Evolutionary conservation across 148 eudicot species (phyloP), one percentile per base, ranked within the genome.

Genomic region (Spergularia marina): DNA sequence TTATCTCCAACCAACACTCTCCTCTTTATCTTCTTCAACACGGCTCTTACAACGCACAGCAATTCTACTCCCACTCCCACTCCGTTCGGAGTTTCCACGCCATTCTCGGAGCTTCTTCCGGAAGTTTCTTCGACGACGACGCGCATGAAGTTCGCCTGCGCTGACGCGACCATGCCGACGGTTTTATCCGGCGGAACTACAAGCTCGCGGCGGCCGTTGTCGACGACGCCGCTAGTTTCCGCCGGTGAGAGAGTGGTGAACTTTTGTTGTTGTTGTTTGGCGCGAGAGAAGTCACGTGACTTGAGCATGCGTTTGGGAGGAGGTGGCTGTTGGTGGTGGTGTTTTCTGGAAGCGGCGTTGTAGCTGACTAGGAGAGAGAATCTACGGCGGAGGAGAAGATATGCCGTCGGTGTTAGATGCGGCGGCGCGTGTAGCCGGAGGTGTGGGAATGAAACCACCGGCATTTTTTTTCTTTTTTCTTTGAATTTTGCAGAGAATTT

Each of bases 81-180:
- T 57, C 18, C 25, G 11, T 20, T 53, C 52, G 65, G 65, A 62
- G 41, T 83, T 87, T 90, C 91, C 83, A 71, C 34, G 30, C 21
- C 52, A 23, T 63, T 70, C 70, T 80, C 69, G 53, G 65, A 76
- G 75, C 21, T 25, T 23, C 77, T 68, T 75, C 78, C 8, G 36
- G 81, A 66, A 54, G 16, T 11, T 72, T 68, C 74, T 61, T 83
- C 77, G 10, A 93, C 90, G 21, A 94, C 67, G 17, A 94, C 98
- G 78, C 97, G 98, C 98, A 94, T 94, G 88, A 94, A 94, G 72
- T 94, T 91, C 39, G 97, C 98, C 52, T 94, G 97, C 10, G 97
- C 87, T 6, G 97, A 83, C 34, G 92, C 85, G 20, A 90, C 97
- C 65, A 68, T 78, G 14, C 93, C 94, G 68, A 91, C 74, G 17